These are phyloP conservation scores for Puccinia polysora DNA, from an alignment of 1,284 basidiomycete genomes.

Conservation along the genomic window DNA sequence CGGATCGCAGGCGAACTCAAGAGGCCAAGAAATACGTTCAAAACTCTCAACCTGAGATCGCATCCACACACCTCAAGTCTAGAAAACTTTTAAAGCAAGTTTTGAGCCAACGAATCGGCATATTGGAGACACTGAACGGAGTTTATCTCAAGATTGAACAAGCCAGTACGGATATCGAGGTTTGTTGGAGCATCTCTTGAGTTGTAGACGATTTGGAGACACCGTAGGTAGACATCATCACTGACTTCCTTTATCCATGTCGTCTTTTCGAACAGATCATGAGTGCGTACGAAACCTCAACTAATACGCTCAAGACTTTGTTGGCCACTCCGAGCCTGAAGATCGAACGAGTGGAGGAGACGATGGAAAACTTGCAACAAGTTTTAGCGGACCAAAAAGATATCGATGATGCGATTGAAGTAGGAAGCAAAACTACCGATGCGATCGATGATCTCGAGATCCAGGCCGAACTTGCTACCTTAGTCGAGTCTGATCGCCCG, in stretches of 20 bases:
- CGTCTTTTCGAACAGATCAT: slow-evolving; percentile 21
- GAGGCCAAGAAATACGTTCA: slow-evolving; percentile 24
- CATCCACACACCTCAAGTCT: slow-evolving; percentile 2
- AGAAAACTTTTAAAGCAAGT: slow-evolving; percentile 14
- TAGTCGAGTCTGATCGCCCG: not conserved
- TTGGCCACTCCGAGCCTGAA: slow-evolving; percentile 4
- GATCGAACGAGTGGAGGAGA: slow-evolving; percentile 1
- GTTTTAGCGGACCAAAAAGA: slow-evolving; percentile 2
- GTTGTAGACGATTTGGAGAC: not conserved
- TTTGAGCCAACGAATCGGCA: slow-evolving; percentile 11
- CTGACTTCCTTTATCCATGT: not conserved
- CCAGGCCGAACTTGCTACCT: slow-evolving; percentile 7
- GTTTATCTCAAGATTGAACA: slow-evolving; percentile 40
- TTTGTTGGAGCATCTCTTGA: not conserved
- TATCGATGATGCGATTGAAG: slow-evolving; percentile 10
- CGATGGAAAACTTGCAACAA: slow-evolving; percentile 13
- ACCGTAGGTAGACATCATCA: too few relatives aligned
- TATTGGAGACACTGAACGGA: slow-evolving; percentile 21
- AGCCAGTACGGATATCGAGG: slow-evolving; percentile 41
- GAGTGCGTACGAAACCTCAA: slow-evolving; percentile 31
- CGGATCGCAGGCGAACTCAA: slow-evolving; percentile 15
- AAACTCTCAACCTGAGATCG: slow-evolving; percentile 16
- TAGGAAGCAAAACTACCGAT: not conserved
- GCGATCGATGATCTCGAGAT: slow-evolving; percentile 10
- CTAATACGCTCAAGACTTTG: slow-evolving; percentile 13